Evolutionary conservation across 2,329 filamentous ascomycete species (phyloP).

Genomic region (Beauveria scarabaeidicola): DNA sequence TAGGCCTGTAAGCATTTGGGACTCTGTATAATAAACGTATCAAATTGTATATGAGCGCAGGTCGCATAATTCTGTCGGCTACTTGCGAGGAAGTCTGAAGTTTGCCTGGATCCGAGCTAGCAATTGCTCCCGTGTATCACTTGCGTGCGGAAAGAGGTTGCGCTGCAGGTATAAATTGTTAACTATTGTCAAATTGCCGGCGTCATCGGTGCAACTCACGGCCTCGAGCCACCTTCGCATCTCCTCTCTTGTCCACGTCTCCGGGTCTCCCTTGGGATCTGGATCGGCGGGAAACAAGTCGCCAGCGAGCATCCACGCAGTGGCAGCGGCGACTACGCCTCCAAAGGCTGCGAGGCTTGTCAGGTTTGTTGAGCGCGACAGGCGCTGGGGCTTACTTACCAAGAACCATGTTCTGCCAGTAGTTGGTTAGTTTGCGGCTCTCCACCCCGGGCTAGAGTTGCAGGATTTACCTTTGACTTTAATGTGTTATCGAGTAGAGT

Average conservation of each 20-base stretch:
- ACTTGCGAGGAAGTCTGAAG: slow-evolving; percentile 33
- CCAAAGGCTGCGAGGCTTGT: slow-evolving; percentile 58
- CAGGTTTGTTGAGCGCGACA: slow-evolving; percentile 16
- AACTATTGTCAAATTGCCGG: background rate
- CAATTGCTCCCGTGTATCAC: slow-evolving; percentile 36
- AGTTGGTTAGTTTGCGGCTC: background rate
- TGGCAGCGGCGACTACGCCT: slow-evolving; percentile 70
- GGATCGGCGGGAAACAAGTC: slow-evolving; percentile 69
- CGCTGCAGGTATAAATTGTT: slow-evolving; percentile 24
- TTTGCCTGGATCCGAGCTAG: slow-evolving; percentile 39
- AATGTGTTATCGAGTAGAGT: slow-evolving; percentile 61
- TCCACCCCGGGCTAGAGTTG: too few relatives aligned
- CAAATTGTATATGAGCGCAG: background rate
- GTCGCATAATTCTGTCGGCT: background rate
- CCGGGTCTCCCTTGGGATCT: slow-evolving; percentile 70
- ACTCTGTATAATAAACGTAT: background rate
- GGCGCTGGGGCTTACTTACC: slow-evolving; percentile 37
- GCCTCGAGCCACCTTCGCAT: slow-evolving; percentile 70
- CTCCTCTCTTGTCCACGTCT: slow-evolving; percentile 70
- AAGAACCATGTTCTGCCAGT: slow-evolving; percentile 55
- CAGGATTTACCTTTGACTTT: slow-evolving; percentile 53
- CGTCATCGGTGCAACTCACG: slow-evolving; percentile 46
- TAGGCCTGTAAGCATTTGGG: background rate
- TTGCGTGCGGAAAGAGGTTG: slow-evolving; percentile 36
- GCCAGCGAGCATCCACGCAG: slow-evolving; percentile 77